phyloP scores from a whole-genome alignment of 305 asterid genomes.

The Fraxinus greggii region DNA sequence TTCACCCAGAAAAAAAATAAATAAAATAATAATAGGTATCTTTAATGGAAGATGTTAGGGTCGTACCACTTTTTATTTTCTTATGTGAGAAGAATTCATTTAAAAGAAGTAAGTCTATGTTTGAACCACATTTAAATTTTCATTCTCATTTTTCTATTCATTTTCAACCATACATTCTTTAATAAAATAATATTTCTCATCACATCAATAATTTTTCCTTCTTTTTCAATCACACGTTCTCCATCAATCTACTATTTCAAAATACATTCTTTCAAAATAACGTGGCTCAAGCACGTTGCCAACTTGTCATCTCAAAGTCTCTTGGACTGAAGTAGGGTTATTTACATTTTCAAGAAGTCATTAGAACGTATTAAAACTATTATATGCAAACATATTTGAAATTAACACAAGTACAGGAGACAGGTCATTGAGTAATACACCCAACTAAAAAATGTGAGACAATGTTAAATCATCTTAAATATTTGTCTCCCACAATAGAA shows the following conservation, averaged over 20 bases:
- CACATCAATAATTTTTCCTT: no score
- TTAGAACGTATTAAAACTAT: neutral
- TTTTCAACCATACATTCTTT: no score
- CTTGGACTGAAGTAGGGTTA: neutral
- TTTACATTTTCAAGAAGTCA: neutral
- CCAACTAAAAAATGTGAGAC: neutral
- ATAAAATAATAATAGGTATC: neutral
- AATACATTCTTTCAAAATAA: no score
- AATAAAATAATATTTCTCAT: no score
- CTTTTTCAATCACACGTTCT: no score
- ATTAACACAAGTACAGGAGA: neutral
- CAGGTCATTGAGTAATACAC: neutral
- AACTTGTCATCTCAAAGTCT: neutral
- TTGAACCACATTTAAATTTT: no score
- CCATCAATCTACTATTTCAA: no score
- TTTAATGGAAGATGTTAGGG: neutral
- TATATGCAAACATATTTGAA: neutral
- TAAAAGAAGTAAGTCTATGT: neutral
- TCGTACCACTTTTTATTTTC: neutral
- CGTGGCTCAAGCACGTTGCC: no score
- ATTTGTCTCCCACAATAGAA: conserved; percentile 23
- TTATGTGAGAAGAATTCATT: neutral
- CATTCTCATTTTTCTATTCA: no score
- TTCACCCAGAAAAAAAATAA: neutral
- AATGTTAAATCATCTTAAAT: neutral